Percentiles rank a stretch among this genome's conserved stretches.
Evolutionary conservation across 2,329 filamentous ascomycete genomes (phyloP).

Genomic region (Plectosphaerella plurivora): DNA sequence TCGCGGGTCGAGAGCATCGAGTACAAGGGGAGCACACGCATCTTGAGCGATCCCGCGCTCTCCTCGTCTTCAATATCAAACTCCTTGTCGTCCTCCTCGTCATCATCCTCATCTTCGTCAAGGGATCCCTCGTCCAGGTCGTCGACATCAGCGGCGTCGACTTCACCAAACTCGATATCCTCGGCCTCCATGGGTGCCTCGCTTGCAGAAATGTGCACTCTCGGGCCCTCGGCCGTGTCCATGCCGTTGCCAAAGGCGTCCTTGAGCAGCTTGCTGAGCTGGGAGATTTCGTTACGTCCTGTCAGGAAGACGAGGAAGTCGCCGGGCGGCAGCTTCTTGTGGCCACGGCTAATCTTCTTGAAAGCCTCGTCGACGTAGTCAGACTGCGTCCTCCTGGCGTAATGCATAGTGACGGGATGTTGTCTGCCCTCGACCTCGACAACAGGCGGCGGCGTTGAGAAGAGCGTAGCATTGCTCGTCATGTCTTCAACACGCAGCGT

Average conservation of each 20-base stretch:
- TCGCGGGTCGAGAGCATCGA: constrained; percentile 87
- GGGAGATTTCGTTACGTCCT: constrained; percentile 84
- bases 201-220: constrained; percentile 69
- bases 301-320: constrained; percentile 94
- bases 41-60: constrained; percentile 54
- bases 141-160: constrained; percentile 58
- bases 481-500: constrained; percentile 89
- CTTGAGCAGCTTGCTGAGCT: constrained; percentile 76
- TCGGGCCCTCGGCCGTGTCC: constrained; percentile 53
- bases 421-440: constrained; percentile 89
- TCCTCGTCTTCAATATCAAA: constrained; percentile 66
- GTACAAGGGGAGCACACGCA: constrained; percentile 91
- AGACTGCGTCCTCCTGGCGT: constrained; percentile 72
- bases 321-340: constrained; percentile 83
- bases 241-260: constrained; percentile 54
- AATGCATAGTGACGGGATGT: constrained; percentile 85
- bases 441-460: constrained; percentile 73
- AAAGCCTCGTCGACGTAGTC: constrained; percentile 93
- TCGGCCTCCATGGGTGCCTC: constrained; percentile 80
- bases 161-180: constrained; percentile 76
- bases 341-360: constrained; percentile 79
- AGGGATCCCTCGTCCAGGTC: constrained; percentile 53
- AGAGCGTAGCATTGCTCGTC: constrained; percentile 76
- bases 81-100: constrained; percentile 56
- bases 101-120: constrained; percentile 54